Evolutionary conservation across 257 asterid genomes (phyloP).

Genomic region (Cynanchum wilfordii): DNA sequence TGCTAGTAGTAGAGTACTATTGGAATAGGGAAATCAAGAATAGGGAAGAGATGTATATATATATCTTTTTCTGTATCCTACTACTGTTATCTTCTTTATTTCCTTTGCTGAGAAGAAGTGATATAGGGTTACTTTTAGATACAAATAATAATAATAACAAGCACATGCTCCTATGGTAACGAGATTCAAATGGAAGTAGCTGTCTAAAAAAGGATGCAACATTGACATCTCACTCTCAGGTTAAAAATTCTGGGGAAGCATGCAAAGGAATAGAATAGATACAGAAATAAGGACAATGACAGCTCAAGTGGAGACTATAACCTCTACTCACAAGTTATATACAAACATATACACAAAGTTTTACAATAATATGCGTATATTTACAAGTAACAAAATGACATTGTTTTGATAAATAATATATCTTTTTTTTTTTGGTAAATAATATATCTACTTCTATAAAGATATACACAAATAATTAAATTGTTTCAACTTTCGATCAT

Average conservation of each 20-base stretch:
- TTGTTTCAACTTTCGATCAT: neutral
- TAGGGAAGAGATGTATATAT: neutral
- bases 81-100: neutral
- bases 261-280: neutral
- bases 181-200: neutral
- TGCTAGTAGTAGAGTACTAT: neutral
- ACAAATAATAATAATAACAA: neutral
- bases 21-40: neutral
- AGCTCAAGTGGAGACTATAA: too few species aligned
- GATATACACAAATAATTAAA: too few species aligned
- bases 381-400: too few species aligned
- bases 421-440: too few species aligned
- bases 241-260: neutral
- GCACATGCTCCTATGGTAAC: neutral
- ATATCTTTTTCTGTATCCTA: neutral
- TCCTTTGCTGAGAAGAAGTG: neutral
- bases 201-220: neutral
- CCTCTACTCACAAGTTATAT: too few species aligned
- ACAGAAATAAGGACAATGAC: too few species aligned
- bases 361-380: too few species aligned
- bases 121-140: neutral
- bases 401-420: too few species aligned
- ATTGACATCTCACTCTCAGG: slow-evolving; percentile 4
- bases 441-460: too few species aligned
- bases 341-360: too few species aligned